These are phyloP conservation scores for Mycena floridula DNA, from an alignment of 768 basidiomycete species.

Conservation along the genomic window DNA sequence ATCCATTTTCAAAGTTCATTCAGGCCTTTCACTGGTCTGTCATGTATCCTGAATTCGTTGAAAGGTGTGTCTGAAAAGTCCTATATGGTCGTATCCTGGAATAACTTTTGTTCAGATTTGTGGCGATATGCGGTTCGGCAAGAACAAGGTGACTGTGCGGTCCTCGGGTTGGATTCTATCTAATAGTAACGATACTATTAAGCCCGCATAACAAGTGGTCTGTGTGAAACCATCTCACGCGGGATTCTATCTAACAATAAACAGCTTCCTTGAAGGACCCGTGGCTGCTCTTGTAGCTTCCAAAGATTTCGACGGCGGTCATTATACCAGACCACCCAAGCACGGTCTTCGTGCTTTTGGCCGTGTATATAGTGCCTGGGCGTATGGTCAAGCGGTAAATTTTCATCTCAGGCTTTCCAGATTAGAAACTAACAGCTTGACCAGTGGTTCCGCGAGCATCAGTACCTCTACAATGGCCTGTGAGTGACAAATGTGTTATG, in stretches of 20 bases:
- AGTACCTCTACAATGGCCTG: constrained; percentile 35
- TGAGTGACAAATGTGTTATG: constrained; percentile 13
- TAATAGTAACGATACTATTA: too few species aligned
- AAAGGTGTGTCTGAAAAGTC: constrained; percentile 25
- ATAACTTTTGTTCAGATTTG: too few species aligned
- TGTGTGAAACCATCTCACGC: constrained; percentile 3
- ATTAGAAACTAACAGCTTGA: not conserved
- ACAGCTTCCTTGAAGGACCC: constrained; percentile 54
- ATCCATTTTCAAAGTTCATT: not conserved
- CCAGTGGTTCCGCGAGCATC: constrained; percentile 51
- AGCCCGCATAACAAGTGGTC: constrained; percentile 53
- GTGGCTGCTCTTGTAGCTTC: constrained; percentile 49
- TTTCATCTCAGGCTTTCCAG: not conserved
- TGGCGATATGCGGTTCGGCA: constrained; percentile 47
- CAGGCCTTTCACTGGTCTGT: constrained; percentile 55
- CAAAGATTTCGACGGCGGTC: constrained; percentile 48
- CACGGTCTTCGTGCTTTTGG: constrained; percentile 50
- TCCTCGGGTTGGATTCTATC: too few species aligned
- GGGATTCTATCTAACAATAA: not conserved
- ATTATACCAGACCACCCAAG: constrained; percentile 41
- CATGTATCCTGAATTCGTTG: constrained; percentile 47
- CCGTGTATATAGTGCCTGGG: constrained; percentile 52
- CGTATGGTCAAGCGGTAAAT: constrained; percentile 48
- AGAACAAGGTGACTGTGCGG: too few species aligned
- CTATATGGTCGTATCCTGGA: not conserved